Evolutionary conservation across 2,329 filamentous ascomycete genomes (phyloP).

Genomic region (Sporothrix curviconia): DNA sequence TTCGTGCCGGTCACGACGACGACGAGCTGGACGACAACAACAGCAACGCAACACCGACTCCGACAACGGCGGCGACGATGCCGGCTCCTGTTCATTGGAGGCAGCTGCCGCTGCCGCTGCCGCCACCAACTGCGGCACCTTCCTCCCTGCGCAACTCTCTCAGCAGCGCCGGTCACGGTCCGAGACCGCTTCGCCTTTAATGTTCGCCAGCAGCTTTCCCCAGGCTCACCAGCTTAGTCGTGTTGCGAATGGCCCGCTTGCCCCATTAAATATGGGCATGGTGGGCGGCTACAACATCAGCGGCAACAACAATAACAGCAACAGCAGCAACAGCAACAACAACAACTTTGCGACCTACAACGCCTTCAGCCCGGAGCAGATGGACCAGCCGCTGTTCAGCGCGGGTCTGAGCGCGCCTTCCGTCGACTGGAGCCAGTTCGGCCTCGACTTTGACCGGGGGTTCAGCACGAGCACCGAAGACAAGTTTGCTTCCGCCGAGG

Average conservation of each 20-base stretch:
- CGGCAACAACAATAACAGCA: constrained; percentile 40
- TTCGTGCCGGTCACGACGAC: constrained; percentile 27
- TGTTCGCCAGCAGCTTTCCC: constrained; percentile 35
- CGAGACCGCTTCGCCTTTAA: constrained; percentile 53
- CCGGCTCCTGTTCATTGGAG: background rate
- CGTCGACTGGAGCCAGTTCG: constrained; percentile 47
- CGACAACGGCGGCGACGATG: constrained; percentile 17
- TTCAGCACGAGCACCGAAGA: constrained; percentile 39
- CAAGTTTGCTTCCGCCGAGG: constrained; percentile 43
- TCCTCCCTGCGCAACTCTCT: constrained; percentile 17
- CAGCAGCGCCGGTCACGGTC: constrained; percentile 51
- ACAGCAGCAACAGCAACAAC: constrained; percentile 39
- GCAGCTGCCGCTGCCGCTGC: constrained; percentile 28
- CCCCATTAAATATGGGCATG: constrained; percentile 52
- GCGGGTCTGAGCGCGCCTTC: constrained; percentile 53
- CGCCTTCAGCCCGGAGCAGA: constrained; percentile 43
- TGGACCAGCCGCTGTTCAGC: constrained; percentile 54
- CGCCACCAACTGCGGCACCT: constrained; percentile 22
- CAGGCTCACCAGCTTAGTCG: constrained; percentile 28
- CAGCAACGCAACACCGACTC: constrained; percentile 15
- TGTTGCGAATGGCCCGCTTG: constrained; percentile 40
- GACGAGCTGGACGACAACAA: constrained; percentile 29
- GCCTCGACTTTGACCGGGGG: constrained; percentile 37
- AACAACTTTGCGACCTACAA: too few species aligned
- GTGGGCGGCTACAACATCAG: constrained; percentile 45